These are phyloP conservation scores for Cryptosporidium baileyi DNA, from an alignment of 169 alveolate species.

Conservation along the genomic window DNA sequence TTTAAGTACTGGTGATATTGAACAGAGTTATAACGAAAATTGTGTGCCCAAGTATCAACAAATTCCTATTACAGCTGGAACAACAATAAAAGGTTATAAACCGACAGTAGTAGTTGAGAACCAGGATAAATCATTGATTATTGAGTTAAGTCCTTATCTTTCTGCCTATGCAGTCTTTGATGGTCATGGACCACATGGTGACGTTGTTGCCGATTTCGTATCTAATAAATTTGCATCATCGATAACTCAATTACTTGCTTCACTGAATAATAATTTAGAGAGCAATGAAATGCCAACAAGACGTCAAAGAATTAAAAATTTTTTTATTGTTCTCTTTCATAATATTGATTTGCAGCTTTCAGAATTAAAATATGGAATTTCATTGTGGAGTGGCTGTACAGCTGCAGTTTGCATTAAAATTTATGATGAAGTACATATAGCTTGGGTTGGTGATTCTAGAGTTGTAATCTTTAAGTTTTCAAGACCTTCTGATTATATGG, in stretches of 20 bases:
- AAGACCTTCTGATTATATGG: not conserved
- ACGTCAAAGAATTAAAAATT: constrained; percentile 52
- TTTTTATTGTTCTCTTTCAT: constrained; percentile 36
- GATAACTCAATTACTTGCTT: constrained; percentile 23
- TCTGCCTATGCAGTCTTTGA: constrained; percentile 68
- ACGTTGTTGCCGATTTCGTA: constrained; percentile 43
- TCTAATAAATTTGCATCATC: constrained; percentile 29
- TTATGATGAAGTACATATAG: constrained; percentile 35
- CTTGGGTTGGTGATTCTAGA: constrained; percentile 70
- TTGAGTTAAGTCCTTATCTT: constrained; percentile 23
- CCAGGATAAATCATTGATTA: constrained; percentile 40
- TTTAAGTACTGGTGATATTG: not conserved
- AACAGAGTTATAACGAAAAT: not conserved
- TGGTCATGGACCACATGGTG: constrained; percentile 70
- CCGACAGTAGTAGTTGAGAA: constrained; percentile 50
- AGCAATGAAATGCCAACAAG: not conserved
- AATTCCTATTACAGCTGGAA: constrained; percentile 12
- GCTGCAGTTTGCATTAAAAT: constrained; percentile 43
- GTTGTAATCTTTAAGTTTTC: constrained; percentile 51
- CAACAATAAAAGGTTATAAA: constrained; percentile 52
- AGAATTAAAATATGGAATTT: constrained; percentile 47
- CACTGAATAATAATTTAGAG: not conserved
- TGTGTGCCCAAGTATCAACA: not conserved
- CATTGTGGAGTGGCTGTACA: constrained; percentile 69
- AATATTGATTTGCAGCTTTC: constrained; percentile 58